Percentiles rank a stretch among this genome's conserved stretches.
phyloP scores from a whole-genome alignment of 2,329 filamentous ascomycete species.

The Cryphonectria naterciae region DNA sequence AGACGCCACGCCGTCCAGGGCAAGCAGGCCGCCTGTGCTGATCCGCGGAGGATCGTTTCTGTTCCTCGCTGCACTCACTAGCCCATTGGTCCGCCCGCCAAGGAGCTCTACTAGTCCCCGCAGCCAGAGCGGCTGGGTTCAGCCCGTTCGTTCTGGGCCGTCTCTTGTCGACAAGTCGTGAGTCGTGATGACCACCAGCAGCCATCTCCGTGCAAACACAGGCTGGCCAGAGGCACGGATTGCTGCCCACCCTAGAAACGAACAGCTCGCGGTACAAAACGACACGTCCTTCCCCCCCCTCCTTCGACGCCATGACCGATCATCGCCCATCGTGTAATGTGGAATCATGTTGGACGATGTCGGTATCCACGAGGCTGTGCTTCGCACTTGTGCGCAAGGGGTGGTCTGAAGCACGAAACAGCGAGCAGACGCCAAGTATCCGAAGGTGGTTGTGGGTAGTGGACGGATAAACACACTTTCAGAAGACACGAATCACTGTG shows the following conservation, averaged over 20 bases:
- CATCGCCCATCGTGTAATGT: background rate
- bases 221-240: background rate
- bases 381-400: background rate
- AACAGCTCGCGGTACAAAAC: background rate
- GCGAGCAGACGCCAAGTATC: background rate
- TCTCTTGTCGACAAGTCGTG: background rate
- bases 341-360: background rate
- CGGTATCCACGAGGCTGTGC: background rate
- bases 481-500: constrained; percentile 17
- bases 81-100: constrained; percentile 19
- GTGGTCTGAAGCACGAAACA: background rate
- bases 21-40: constrained; percentile 10
- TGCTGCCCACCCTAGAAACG: background rate
- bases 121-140: constrained; percentile 11
- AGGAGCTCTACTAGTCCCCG: constrained; percentile 8
- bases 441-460: background rate
- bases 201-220: background rate
- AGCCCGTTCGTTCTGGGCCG: constrained; percentile 4
- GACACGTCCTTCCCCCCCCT: background rate
- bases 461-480: background rate
- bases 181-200: background rate
- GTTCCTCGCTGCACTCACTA: constrained; percentile 8
- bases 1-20: constrained; percentile 21
- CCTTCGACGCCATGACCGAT: background rate
- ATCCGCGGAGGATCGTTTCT: constrained; percentile 10